Conservation (phyloP, 2,329 filamentous ascomycete species). For the Paracoccidioides lutzii region DNA sequence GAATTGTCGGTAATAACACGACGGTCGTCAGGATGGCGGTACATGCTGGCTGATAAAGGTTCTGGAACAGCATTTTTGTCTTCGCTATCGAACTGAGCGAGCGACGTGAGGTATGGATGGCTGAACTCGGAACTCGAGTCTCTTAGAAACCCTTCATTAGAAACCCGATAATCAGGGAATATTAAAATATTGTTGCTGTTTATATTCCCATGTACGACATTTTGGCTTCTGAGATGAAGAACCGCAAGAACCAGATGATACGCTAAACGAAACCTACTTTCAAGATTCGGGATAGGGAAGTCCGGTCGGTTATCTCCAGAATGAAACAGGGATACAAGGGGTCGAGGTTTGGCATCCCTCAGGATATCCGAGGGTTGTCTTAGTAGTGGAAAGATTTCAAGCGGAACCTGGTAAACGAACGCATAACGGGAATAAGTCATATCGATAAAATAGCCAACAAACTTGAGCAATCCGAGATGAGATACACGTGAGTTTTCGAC, state of each 20-base stretch:
- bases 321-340: constrained; percentile 32
- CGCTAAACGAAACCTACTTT: constrained; percentile 49
- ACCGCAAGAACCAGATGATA: constrained; percentile 46
- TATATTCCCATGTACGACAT: constrained; percentile 48
- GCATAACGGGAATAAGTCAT: constrained; percentile 45
- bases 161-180: constrained; percentile 32
- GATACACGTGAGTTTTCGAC: constrained; percentile 30
- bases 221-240: constrained; percentile 43
- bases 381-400: constrained; percentile 33
- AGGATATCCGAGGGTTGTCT: constrained; percentile 27
- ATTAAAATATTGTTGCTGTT: constrained; percentile 53
- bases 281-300: constrained; percentile 40
- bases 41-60: constrained; percentile 42
- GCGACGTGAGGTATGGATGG: constrained; percentile 45
- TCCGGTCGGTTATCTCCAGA: constrained; percentile 30
- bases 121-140: constrained; percentile 31
- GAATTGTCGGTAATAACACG: constrained; percentile 26
- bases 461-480: constrained; percentile 30
- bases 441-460: constrained; percentile 43
- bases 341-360: constrained; percentile 27
- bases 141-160: constrained; percentile 15
- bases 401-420: constrained; percentile 48
- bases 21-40: constrained; percentile 44
- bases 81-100: constrained; percentile 42
- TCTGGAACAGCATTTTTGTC: constrained; percentile 36